These are phyloP conservation scores for Kalanchoe fedtschenkoi DNA, from an alignment of 164 flowering plant genomes.

Conservation along the genomic window DNA sequence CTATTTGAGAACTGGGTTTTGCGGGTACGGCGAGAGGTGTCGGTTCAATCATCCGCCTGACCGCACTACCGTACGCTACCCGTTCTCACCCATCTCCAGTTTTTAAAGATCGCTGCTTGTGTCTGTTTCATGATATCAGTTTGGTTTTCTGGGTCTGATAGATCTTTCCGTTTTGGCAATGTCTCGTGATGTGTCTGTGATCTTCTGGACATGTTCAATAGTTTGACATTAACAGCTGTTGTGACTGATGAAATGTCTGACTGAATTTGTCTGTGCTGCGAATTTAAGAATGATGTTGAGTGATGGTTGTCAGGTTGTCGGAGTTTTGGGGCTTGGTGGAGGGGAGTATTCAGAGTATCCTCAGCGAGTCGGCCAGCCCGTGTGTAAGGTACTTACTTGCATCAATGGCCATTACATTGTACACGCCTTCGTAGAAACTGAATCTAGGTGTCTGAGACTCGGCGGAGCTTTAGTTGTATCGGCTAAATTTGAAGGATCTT, in stretches of 20 bases:
- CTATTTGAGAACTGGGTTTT: conserved; percentile 73
- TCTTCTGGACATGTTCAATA: too few relatives aligned
- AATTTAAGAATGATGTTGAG: conserved; percentile 3
- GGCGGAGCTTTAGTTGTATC: too few relatives aligned
- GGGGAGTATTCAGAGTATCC: conserved; percentile 83
- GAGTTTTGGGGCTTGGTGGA: conserved; percentile 34
- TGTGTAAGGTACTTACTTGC: conserved; percentile 58
- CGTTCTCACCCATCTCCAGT: neutral
- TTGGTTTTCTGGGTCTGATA: neutral
- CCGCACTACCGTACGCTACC: conserved; percentile 46
- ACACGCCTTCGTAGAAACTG: too few relatives aligned
- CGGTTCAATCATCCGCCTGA: conserved; percentile 83
- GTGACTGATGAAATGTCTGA: neutral
- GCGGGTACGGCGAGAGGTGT: conserved; percentile 75
- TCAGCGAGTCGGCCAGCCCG: conserved; percentile 74
- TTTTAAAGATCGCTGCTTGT: neutral
- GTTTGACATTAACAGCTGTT: too few relatives aligned
- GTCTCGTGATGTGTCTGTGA: neutral
- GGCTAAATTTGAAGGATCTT: too few relatives aligned
- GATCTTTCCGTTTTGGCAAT: neutral
- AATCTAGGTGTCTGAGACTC: too few relatives aligned
- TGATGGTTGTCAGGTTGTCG: conserved; percentile 36
- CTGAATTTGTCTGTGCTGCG: neutral
- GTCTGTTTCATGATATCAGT: neutral
- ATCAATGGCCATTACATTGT: neutral